A percentile compares a stretch with the other conserved stretches of the same genome.
phyloP scores from a whole-genome alignment of 805 yeast species.

The Sugiyamaella smithiae region DNA sequence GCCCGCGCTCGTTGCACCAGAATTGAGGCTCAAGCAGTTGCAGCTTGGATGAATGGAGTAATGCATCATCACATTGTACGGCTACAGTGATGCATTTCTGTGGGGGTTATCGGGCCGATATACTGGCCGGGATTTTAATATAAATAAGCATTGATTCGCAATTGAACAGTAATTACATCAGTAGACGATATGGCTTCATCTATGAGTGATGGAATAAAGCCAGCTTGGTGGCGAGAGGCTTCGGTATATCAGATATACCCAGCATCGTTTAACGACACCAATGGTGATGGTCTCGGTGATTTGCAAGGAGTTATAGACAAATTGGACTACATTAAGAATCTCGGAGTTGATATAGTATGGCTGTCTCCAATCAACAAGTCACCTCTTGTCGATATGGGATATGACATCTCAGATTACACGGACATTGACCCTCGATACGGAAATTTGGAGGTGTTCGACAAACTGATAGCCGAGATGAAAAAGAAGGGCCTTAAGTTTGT shows the following conservation, averaged over 20 bases:
- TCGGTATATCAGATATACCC: conserved; percentile 60
- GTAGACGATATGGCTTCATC: too few relatives aligned
- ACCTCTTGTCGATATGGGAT: conserved; percentile 63
- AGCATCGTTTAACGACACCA: conserved; percentile 56
- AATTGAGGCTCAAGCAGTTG: too few relatives aligned
- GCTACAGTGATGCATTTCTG: not conserved
- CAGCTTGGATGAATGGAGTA: too few relatives aligned
- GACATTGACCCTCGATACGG: conserved; percentile 53
- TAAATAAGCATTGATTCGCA: not conserved
- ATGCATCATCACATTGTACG: conserved; percentile 3
- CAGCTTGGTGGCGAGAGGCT: conserved; percentile 59
- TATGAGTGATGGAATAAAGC: conserved; percentile 2
- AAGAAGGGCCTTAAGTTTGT: conserved; percentile 50
- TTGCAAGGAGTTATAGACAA: conserved; percentile 50
- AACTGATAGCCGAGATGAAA: conserved; percentile 47
- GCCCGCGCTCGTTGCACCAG: too few relatives aligned
- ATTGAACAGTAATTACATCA: too few relatives aligned
- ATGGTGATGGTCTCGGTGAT: conserved; percentile 60
- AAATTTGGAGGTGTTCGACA: conserved; percentile 50
- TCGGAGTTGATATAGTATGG: conserved; percentile 56
- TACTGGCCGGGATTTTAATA: not conserved
- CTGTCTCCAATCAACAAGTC: conserved; percentile 56
- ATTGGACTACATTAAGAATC: conserved; percentile 48
- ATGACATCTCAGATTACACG: conserved; percentile 55
- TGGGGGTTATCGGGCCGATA: conserved; percentile 9